Evolutionary conservation across 352 stramenopile genomes (phyloP).

Genomic region (Phytophthora megakarya): DNA sequence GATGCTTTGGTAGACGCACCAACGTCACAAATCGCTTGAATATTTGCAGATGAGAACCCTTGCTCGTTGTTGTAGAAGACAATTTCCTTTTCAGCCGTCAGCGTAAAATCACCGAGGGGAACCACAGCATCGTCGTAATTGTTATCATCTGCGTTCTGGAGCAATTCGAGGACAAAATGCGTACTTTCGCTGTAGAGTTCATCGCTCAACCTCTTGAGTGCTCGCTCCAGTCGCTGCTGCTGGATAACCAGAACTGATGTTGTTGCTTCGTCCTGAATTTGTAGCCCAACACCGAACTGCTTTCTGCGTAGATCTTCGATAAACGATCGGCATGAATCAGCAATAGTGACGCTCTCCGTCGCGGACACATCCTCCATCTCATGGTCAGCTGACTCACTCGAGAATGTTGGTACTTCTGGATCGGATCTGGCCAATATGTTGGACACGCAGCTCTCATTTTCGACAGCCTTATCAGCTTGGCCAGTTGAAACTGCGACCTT

Average conservation of each 20-base stretch:
- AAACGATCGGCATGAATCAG: slow-evolving; percentile 49
- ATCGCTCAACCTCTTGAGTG: slow-evolving; percentile 85
- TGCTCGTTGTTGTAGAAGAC: slow-evolving; percentile 88
- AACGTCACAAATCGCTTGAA: slow-evolving; percentile 88
- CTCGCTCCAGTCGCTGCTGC: slow-evolving; percentile 78
- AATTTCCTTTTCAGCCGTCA: slow-evolving; percentile 54
- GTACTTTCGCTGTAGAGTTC: slow-evolving; percentile 88
- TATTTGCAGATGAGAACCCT: slow-evolving; percentile 76
- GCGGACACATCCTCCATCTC: slow-evolving; percentile 4
- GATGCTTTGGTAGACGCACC: slow-evolving; percentile 80
- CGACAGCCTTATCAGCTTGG: not conserved
- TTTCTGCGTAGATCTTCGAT: slow-evolving; percentile 69
- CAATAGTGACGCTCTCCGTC: not conserved
- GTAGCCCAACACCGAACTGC: slow-evolving; percentile 80
- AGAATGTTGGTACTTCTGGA: slow-evolving; percentile 18
- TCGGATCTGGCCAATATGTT: slow-evolving; percentile 12
- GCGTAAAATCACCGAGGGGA: slow-evolving; percentile 64
- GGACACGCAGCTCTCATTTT: not conserved
- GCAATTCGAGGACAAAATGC: slow-evolving; percentile 88
- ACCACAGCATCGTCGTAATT: slow-evolving; percentile 47
- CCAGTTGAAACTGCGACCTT: slow-evolving; percentile 1
- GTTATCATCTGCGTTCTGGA: slow-evolving; percentile 91
- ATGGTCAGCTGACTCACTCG: not conserved
- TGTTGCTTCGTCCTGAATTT: slow-evolving; percentile 64
- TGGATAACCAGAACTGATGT: slow-evolving; percentile 68